Conservation (phyloP, 1,284 basidiomycete species). For the Bondarzewia mesenterica region DNA sequence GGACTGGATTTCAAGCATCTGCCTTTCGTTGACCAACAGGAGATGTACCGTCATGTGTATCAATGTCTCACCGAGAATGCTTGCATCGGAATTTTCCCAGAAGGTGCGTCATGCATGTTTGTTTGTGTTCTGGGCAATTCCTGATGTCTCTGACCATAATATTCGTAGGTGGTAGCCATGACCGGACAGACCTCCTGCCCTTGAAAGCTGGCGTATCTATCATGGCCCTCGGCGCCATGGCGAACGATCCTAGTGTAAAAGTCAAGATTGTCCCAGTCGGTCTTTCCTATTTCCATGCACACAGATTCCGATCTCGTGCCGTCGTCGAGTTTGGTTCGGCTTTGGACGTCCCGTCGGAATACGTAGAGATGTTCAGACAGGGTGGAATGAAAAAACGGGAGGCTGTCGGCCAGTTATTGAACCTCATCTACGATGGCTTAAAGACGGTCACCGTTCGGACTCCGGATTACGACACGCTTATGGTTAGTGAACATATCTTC, state of each 20-base stretch:
- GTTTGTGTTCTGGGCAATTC: slow-evolving; percentile 5
- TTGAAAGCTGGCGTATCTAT: slow-evolving; percentile 94
- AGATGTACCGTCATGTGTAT: slow-evolving; percentile 96
- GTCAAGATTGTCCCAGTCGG: slow-evolving; percentile 95
- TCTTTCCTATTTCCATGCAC: slow-evolving; percentile 91
- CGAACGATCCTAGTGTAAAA: slow-evolving; percentile 76
- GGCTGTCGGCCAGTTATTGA: slow-evolving; percentile 85
- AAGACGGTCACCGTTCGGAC: slow-evolving; percentile 96
- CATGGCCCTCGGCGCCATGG: slow-evolving; percentile 98
- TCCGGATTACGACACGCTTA: slow-evolving; percentile 96
- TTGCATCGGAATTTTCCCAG: slow-evolving; percentile 93
- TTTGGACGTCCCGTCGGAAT: slow-evolving; percentile 79
- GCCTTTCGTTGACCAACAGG: slow-evolving; percentile 85
- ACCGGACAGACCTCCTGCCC: slow-evolving; percentile 89
- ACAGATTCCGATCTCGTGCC: slow-evolving; percentile 90
- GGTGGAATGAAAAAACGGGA: slow-evolving; percentile 88
- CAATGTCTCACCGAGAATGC: slow-evolving; percentile 81
- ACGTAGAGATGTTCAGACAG: slow-evolving; percentile 85
- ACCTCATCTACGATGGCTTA: slow-evolving; percentile 91
- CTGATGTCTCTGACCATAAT: slow-evolving; percentile 1
- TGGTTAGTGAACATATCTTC: slow-evolving; percentile 46
- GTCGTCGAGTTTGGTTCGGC: slow-evolving; percentile 96
- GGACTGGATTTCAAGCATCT: slow-evolving; percentile 75
- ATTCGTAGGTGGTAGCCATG: slow-evolving; percentile 82
- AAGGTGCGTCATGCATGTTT: slow-evolving; percentile 48